These are phyloP conservation scores for Daedalea quercina DNA, from an alignment of 768 basidiomycete species.

Conservation along the genomic window DNA sequence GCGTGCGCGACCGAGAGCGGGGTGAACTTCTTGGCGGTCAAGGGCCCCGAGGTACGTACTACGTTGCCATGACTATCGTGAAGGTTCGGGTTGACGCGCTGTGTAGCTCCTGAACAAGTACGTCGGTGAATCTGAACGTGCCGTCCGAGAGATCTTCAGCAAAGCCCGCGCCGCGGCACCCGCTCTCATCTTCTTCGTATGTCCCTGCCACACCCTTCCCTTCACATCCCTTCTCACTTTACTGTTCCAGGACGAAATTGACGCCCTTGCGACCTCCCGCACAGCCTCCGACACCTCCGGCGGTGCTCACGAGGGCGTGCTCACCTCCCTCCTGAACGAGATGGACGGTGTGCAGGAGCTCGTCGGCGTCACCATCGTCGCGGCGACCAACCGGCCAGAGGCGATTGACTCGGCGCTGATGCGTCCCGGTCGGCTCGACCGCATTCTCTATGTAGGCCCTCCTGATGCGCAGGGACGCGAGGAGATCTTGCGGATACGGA, in stretches of 20 bases:
- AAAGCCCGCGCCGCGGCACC: conserved; percentile 94
- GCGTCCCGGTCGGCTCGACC: conserved; percentile 91
- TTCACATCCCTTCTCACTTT: not conserved
- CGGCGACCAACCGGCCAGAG: conserved; percentile 94
- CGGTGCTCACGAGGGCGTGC: conserved; percentile 75
- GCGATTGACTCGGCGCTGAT: conserved; percentile 91
- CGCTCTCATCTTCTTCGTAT: conserved; percentile 93
- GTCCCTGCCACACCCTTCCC: conserved; percentile 22
- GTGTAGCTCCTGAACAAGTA: conserved; percentile 87
- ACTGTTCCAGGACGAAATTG: conserved; percentile 81
- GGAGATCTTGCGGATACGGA: conserved; percentile 81
- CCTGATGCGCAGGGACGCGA: conserved; percentile 74
- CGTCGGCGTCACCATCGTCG: conserved; percentile 89
- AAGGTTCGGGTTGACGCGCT: too few species aligned
- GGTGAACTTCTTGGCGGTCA: conserved; percentile 93
- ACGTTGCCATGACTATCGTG: too few species aligned
- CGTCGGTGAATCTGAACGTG: conserved; percentile 94
- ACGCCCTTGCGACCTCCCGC: conserved; percentile 83
- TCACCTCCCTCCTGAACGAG: conserved; percentile 91
- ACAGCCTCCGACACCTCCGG: conserved; percentile 43
- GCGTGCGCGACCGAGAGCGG: conserved; percentile 92
- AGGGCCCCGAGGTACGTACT: conserved; percentile 83
- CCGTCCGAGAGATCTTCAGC: conserved; percentile 90
- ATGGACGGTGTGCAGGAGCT: conserved; percentile 99
- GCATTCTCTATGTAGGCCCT: conserved; percentile 90